Evolutionary conservation across 2,329 filamentous ascomycete species (phyloP), one percentile per base, ranked within the genome.

Genomic region (Fusarium chaquense): DNA sequence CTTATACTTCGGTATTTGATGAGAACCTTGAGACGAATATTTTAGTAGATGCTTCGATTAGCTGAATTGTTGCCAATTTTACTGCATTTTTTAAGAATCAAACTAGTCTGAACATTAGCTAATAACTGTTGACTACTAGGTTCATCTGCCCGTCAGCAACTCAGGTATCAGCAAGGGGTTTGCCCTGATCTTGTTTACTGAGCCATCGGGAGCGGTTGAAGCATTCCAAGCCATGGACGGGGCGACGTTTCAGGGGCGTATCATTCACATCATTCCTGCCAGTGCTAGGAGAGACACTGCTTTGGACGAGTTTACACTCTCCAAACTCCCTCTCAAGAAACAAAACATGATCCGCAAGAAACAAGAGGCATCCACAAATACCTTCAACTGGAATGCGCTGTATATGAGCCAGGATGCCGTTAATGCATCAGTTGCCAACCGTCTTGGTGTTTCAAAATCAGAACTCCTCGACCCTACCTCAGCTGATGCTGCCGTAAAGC

Each of bases 31-130:
- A 91, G 91, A 90, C 94, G 90, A 93, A 88, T 92, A 96, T 97
- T 97, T 97, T 99, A 98, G 96, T 99, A 99, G 95, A 98, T 97
- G 93, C 93, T 92, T 94, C 90, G 93, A 91, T 82, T 85, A 84
- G 87, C 93, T 96, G 91, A 94, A 73, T 77, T 69, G 70, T 68
- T 76, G 73, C 72, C 71, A 70, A 66, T 68, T 76, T 71, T 70
- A 58, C 64, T 56, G 57, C 69, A 68, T 74, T 65, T 69, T 61
- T 63, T 60, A 70, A 43, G 54, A 61, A 52, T 30, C 65, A 58
- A 72, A 65, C 55, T 70, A 43, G 56, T 60, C 45, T 55, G 49
- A 56, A 58, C 44, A 56, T 59, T 52, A 53, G 68, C 78, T 80
- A 73, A 80, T 74, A 65, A 59, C 24, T 45, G 33, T 66, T 64